Evolutionary conservation across 2,329 filamentous ascomycete genomes (phyloP), one percentile per base, ranked within the genome.

Genomic region (Fusarium coicis): DNA sequence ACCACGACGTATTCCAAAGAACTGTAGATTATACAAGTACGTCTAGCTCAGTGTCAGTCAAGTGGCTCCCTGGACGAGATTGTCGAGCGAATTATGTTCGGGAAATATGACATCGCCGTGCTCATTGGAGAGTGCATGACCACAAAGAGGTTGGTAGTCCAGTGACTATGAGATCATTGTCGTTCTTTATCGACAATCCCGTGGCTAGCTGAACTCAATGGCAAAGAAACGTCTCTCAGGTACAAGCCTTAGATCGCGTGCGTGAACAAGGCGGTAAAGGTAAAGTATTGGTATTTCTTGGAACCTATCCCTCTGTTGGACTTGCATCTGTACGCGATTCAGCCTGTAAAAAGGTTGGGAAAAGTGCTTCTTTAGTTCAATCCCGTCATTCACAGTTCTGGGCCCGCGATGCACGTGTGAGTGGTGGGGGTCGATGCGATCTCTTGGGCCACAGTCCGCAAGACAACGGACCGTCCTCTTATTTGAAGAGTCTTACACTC

Each of bases 361-460:
- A 46, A 32, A 37, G n/a, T 43, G 19, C 30, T 32, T 46, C 23
- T 42, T 23, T 36, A 63, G 37, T 63, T 56, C 19, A 54, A 67
- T 60, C 54, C 52, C 58, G 36, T 47, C 47, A 57, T 69, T 46
- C 43, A 30, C 28, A 46, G 39, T 21, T 61, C 65, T 62, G 49
- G 66, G 19, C 23, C 30, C n/a, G 32, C n/a, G 37, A 57, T 63
- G 37, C 49, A 30, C 7, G 47, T 63, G 42, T 52, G 64, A 42
- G 62, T 71, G 67, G 64, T 62, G 65, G 42, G 70, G 49, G 43
- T 49, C n/a, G 42, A 40, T 73, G 57, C 39, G 26, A 67, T 63
- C 61, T 61, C 52, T 46, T 36, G 53, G 60, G 57, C 56, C 53
- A 47, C 63, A 57, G 49, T 63, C 55, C 64, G 53, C 56, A 60